A percentile compares a stretch with the other conserved stretches of the same genome.
phyloP scores from a whole-genome alignment of 495 filamentous ascomycete species.

The Hypoxylon trugodes region DNA sequence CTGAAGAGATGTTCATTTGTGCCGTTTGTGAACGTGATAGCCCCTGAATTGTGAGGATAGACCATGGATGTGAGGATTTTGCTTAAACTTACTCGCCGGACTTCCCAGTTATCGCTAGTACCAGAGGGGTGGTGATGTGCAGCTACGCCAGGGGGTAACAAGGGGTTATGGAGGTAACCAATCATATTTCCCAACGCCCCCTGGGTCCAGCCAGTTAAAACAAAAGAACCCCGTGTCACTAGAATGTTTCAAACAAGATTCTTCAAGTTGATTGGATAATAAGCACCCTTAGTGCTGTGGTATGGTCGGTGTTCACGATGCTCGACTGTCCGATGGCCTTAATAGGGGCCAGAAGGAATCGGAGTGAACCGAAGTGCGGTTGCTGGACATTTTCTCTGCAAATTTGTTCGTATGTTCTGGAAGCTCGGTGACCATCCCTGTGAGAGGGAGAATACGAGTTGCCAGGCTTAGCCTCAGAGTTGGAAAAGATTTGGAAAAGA shows the following conservation, averaged over 20 bases:
- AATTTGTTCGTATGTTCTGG: too few species aligned
- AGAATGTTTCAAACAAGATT: conserved; percentile 24
- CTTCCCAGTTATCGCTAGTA: conserved; percentile 21
- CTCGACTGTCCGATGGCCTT: too few species aligned
- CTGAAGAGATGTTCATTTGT: neutral
- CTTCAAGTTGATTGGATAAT: conserved; percentile 25
- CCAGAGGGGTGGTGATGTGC: conserved; percentile 35
- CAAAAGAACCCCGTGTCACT: neutral
- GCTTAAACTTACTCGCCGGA: conserved; percentile 11
- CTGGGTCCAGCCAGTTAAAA: conserved; percentile 13
- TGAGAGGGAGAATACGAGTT: neutral
- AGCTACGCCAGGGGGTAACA: conserved; percentile 3
- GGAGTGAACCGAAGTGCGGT: too few species aligned
- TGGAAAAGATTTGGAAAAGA: conserved; percentile 10
- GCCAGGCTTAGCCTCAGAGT: conserved; percentile 17
- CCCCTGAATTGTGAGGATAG: conserved; percentile 27
- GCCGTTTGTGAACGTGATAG: neutral
- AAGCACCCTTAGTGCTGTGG: too few species aligned
- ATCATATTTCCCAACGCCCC: conserved; percentile 6
- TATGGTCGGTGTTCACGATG: too few species aligned
- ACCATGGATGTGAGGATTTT: neutral
- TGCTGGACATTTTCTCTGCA: too few species aligned
- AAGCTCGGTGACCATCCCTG: too few species aligned
- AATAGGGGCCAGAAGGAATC: too few species aligned
- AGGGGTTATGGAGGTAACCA: conserved; percentile 21